Percentiles rank a stretch among this genome's conserved stretches.
These are phyloP conservation scores for Suhomyces taliae DNA, from an alignment of 1,139 yeast genomes.

Conservation along the genomic window DNA sequence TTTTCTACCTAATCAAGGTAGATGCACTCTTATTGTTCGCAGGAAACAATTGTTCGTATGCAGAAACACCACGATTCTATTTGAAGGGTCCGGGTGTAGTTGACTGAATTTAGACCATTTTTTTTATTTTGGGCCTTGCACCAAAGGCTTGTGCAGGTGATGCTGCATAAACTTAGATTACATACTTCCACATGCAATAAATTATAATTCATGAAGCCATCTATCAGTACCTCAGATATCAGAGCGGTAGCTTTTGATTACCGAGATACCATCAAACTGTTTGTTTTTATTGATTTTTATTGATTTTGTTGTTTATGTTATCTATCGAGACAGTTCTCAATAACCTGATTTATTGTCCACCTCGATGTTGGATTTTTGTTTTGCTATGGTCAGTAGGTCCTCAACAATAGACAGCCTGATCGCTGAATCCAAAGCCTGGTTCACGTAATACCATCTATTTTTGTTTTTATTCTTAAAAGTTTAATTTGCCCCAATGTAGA, in stretches of 20 bases:
- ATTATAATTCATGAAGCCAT: no score
- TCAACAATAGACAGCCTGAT: slow-evolving; percentile 1
- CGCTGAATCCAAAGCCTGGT: neutral
- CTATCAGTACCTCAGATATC: no score
- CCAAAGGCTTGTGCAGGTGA: neutral
- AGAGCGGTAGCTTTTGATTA: neutral
- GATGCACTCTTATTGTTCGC: neutral
- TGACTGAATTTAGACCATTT: neutral
- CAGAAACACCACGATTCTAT: neutral
- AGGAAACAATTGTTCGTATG: neutral
- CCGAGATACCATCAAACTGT: no score
- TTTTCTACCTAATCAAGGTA: neutral
- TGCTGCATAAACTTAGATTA: neutral
- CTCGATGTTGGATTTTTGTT: neutral
- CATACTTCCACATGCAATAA: neutral
- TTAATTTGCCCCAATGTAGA: slow-evolving; percentile 1
- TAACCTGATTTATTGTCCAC: neutral
- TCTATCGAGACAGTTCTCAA: neutral
- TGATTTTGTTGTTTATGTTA: no score
- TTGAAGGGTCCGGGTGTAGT: neutral
- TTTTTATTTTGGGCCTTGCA: neutral
- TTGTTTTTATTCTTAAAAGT: neutral
- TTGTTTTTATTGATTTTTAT: no score
- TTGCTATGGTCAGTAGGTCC: neutral
- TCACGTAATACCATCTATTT: neutral